These are phyloP conservation scores for Leishmania braziliensis DNA, from an alignment of 208 protist genomes.

Conservation along the genomic window DNA sequence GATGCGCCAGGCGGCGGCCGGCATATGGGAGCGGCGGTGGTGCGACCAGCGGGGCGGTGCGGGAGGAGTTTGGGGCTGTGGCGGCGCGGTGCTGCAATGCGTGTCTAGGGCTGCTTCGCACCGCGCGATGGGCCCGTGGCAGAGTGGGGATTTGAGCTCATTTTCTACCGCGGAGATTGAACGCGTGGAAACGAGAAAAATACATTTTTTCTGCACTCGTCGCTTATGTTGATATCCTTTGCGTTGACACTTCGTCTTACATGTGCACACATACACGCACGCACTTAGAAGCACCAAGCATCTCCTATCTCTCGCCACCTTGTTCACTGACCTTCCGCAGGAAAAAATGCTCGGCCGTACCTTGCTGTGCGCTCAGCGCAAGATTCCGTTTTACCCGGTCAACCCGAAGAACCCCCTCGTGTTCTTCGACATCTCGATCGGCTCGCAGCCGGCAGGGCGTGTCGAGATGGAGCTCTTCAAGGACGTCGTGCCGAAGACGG, in stretches of 20 bases:
- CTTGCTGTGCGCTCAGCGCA: constrained; percentile 58
- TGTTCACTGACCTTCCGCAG: background rate
- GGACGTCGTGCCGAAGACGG: constrained; percentile 93
- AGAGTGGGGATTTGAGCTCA: background rate
- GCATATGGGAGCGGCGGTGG: background rate
- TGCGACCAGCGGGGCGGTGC: background rate
- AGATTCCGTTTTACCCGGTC: constrained; percentile 84
- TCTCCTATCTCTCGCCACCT: constrained; percentile 7
- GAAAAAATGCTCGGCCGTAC: constrained; percentile 22
- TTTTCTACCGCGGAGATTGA: background rate
- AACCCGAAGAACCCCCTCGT: constrained; percentile 82
- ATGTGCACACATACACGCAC: constrained; percentile 1
- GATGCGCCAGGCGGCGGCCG: background rate
- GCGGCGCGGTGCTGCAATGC: background rate
- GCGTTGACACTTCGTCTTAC: background rate
- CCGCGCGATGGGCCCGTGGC: background rate
- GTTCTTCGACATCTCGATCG: constrained; percentile 95
- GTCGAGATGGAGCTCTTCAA: constrained; percentile 94
- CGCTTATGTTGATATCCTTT: background rate
- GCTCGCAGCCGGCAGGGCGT: constrained; percentile 74
- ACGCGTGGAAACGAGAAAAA: background rate
- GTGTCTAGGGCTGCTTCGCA: background rate
- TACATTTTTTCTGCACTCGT: background rate
- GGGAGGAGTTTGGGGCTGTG: background rate
- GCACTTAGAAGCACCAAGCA: background rate